phyloP scores from a whole-genome alignment of 495 filamentous ascomycete species.

The Entonaema liquescens region DNA sequence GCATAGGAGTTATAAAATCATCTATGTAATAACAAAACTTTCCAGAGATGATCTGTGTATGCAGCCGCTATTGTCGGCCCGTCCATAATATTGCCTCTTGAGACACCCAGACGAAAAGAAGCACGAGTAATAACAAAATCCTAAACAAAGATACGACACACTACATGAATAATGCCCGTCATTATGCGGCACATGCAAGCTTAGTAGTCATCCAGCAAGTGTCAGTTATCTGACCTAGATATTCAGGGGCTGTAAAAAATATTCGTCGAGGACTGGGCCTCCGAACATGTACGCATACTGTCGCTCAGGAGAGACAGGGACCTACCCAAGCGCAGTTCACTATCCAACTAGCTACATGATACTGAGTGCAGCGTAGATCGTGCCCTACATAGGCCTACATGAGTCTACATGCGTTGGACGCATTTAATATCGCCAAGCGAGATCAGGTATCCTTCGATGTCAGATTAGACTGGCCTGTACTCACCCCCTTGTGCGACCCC shows the following conservation, averaged over 20 bases:
- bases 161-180: neutral
- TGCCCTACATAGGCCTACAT: neutral
- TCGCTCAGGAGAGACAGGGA: neutral
- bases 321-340: neutral
- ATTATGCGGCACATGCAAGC: neutral
- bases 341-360: neutral
- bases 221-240: neutral
- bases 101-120: neutral
- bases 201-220: neutral
- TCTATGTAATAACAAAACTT: no score
- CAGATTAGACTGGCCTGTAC: conserved; percentile 25
- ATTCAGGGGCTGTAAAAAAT: neutral
- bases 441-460: conserved; percentile 31
- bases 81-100: neutral
- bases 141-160: neutral
- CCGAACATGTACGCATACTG: neutral
- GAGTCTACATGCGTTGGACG: neutral
- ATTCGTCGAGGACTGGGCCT: neutral
- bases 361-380: neutral
- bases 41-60: conserved; percentile 2
- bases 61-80: conserved; percentile 13
- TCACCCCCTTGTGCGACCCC: conserved; percentile 13
- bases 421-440: conserved; percentile 33
- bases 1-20: conserved; percentile 8
- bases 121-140: neutral